phyloP scores from a whole-genome alignment of 805 yeast genomes.

The Candida easanensis region DNA sequence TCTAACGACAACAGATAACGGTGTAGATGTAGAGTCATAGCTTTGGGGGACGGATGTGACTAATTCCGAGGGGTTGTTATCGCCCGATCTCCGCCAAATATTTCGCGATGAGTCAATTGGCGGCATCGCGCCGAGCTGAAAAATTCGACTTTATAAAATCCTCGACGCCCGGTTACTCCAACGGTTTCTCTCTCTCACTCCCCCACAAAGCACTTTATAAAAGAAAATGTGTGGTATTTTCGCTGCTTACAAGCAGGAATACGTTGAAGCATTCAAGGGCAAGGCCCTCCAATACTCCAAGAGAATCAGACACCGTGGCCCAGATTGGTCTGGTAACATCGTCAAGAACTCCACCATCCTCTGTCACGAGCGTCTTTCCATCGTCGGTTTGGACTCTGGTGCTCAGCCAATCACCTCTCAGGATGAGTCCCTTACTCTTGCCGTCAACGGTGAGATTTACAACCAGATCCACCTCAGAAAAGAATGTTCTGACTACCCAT shows the following conservation, averaged over 20 bases:
- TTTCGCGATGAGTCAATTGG: not conserved
- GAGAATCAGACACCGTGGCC: conserved; percentile 97
- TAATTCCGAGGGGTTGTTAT: too few species aligned
- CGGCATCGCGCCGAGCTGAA: not conserved
- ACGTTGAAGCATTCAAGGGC: conserved; percentile 76
- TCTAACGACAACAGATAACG: too few species aligned
- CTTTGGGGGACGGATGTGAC: too few species aligned
- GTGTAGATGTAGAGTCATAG: too few species aligned
- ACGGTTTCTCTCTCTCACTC: not conserved
- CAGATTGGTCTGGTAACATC: conserved; percentile 97
- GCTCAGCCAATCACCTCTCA: conserved; percentile 92
- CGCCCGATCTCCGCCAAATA: too few species aligned
- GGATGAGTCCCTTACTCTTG: conserved; percentile 68
- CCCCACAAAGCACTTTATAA: conserved; percentile 5
- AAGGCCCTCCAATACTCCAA: conserved; percentile 88
- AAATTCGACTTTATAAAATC: not conserved
- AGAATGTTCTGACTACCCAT: conserved; percentile 67
- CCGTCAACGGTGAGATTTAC: conserved; percentile 98
- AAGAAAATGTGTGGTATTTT: conserved; percentile 99
- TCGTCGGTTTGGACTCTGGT: conserved; percentile 96
- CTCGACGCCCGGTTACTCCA: not conserved
- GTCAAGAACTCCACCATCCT: conserved; percentile 76
- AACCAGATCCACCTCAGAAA: conserved; percentile 90
- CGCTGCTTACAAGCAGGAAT: conserved; percentile 83
- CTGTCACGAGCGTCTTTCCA: conserved; percentile 94